A percentile compares a stretch with the other conserved stretches of the same genome.
Evolutionary conservation across 495 filamentous ascomycete species (phyloP).

Genomic region (Penicillium lagena): DNA sequence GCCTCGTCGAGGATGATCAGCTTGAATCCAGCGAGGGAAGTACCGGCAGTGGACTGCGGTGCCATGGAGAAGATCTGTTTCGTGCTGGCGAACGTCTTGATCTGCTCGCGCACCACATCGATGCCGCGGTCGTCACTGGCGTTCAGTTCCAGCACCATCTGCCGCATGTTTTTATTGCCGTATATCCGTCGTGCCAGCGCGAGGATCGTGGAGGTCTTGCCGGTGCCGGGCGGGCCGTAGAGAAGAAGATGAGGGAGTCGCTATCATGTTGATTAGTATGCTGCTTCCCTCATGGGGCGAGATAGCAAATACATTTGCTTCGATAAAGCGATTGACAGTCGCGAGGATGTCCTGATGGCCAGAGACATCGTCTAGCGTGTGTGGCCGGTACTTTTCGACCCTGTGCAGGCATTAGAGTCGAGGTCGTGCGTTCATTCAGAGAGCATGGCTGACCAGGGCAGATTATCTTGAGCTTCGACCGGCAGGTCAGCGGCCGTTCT

Average conservation of each 20-base stretch:
- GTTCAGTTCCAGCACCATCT: conserved; percentile 97
- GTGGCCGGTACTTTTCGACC: conserved; percentile 98
- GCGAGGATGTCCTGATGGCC: conserved; percentile 97
- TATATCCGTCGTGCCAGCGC: conserved; percentile 89
- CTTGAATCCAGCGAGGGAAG: conserved; percentile 73
- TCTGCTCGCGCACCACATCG: conserved; percentile 96
- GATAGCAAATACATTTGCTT: conserved; percentile 58
- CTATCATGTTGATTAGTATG: conserved; percentile 23
- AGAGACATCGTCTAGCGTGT: conserved; percentile 82
- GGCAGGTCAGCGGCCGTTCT: conserved; percentile 88
- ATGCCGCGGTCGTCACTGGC: conserved; percentile 96
- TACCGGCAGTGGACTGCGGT: conserved; percentile 35
- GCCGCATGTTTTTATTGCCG: conserved; percentile 83
- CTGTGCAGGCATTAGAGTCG: conserved; percentile 36
- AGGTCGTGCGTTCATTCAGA: not conserved
- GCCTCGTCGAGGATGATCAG: conserved; percentile 97
- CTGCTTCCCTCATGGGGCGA: not conserved
- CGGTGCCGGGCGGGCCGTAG: conserved; percentile 93
- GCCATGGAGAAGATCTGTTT: conserved; percentile 61
- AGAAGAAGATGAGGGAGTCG: conserved; percentile 93
- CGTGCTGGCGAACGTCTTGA: conserved; percentile 93
- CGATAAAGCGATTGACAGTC: conserved; percentile 95
- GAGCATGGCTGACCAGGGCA: conserved; percentile 69
- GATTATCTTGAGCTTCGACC: conserved; percentile 84
- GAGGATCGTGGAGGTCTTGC: conserved; percentile 95